Evolutionary conservation across 176 grass and related monocot species (phyloP), one percentile per base, ranked within the genome.

Genomic region (Otatea glauca): DNA sequence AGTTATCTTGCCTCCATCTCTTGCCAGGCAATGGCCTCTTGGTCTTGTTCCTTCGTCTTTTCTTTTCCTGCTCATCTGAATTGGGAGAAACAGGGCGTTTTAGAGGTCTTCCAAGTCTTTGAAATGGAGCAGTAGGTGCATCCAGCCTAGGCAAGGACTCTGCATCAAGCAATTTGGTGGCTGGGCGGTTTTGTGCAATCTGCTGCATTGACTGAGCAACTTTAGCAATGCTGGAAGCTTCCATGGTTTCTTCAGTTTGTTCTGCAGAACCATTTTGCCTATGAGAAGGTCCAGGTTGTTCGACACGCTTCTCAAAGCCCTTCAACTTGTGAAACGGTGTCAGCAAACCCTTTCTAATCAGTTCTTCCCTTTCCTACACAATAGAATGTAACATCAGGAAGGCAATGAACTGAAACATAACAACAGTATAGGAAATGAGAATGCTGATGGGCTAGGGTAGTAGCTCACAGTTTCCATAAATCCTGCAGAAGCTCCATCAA

Each of bases 261-360:
- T 90, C 84, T 14, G 44, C 44, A 23, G 29, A 70, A 67, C 48
- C 64, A 56, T 80, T 68, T 85, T 74, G 74, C 49, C 20, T 49
- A 75, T 65, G 47, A 41, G 88, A 84, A 72, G 89, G 68, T 65
- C 43, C 91, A 82, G 73, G 79, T 80, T 74, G 71, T 76, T 94
- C 86, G 7, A 97, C 82, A 68, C 87, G 81, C 39, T 91, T 94
- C 83, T 95, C 96, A 80, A 98, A 98, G 47, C 93, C 96, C 72
- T 92, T 95, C 73, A 98, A 73, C 82, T 79, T 98, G 74, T 98
- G 96, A 83, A 98, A 98, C 39, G 96, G 96, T 75, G 96, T 98
- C 53, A 98, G 80, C 27, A 98, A 69, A 18, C 94, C 94, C 76
- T 95, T 98, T 60, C 96, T 88, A 43, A 95, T 87, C 53, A 95